Percentiles rank a stretch among this genome's conserved stretches.
These are phyloP conservation scores for Nicotiana obtusifolia DNA, from an alignment of 257 asterid species.

Conservation along the genomic window DNA sequence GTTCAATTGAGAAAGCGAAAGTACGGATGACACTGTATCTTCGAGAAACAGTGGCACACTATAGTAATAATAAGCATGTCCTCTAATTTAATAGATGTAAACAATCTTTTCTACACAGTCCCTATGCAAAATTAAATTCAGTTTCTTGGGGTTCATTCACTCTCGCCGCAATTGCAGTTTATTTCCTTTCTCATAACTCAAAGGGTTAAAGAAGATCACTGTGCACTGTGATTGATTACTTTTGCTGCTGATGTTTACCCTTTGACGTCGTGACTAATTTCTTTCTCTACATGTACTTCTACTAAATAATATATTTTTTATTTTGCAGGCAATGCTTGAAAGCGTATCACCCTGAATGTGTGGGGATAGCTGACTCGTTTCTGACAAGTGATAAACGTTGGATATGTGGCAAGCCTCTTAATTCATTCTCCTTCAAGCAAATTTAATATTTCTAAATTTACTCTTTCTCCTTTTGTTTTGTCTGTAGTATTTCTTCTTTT, in stretches of 20 bases:
- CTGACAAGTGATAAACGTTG: conserved; percentile 32
- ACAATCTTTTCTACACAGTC: not conserved
- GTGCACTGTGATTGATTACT: not conserved
- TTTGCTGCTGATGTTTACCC: not conserved
- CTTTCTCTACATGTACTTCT: not conserved
- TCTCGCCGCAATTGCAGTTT: not conserved
- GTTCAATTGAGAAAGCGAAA: not conserved
- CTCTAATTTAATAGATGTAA: not conserved
- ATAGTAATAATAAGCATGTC: not conserved
- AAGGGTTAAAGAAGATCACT: not conserved
- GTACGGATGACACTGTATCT: not conserved
- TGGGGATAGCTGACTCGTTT: conserved; percentile 43
- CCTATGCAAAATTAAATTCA: not conserved
- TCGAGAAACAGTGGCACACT: not conserved
- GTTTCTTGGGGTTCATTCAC: not conserved
- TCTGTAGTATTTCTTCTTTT: not conserved
- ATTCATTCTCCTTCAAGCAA: not conserved
- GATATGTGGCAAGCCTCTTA: conserved; percentile 55
- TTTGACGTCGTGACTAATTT: not conserved
- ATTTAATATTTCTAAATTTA: not conserved
- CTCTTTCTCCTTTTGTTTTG: conserved; percentile 5
- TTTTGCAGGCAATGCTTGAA: conserved; percentile 68
- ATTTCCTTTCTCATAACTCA: not conserved
- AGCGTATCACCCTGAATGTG: conserved; percentile 63
- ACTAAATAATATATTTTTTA: not conserved